Percentiles rank a stretch among this genome's conserved stretches.
These are phyloP conservation scores for Aureobasidium mangrovei DNA, from an alignment of 2,329 filamentous ascomycete genomes.

Conservation along the genomic window DNA sequence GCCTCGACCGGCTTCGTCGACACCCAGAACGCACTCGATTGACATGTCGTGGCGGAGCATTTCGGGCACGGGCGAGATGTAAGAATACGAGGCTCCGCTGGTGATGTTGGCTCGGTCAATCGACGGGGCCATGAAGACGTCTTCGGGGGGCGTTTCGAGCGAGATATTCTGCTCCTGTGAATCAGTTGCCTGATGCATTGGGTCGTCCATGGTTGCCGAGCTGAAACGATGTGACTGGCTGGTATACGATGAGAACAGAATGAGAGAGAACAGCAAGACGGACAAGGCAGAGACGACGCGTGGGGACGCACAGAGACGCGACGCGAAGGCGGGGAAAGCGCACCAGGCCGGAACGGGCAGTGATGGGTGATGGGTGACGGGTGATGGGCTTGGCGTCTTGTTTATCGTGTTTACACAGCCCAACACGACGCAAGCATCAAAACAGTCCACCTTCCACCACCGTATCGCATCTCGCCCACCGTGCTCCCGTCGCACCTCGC, in stretches of 20 bases:
- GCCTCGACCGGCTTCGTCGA: conserved; percentile 89
- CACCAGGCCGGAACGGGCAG: neutral
- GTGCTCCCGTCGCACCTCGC: no score
- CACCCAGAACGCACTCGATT: conserved; percentile 67
- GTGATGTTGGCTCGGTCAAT: conserved; percentile 33
- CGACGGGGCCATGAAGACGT: conserved; percentile 41
- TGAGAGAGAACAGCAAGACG: neutral
- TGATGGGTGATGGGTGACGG: neutral
- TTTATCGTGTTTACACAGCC: neutral
- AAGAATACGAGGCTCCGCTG: conserved; percentile 39
- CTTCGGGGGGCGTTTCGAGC: conserved; percentile 26
- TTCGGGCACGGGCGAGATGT: conserved; percentile 38
- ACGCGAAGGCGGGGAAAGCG: neutral
- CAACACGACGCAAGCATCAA: neutral
- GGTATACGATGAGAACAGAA: neutral
- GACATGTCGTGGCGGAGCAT: conserved; percentile 33
- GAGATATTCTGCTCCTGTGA: conserved; percentile 22
- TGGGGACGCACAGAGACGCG: neutral
- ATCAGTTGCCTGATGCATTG: conserved; percentile 23
- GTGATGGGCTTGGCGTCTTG: conserved; percentile 5
- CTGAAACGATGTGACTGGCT: neutral
- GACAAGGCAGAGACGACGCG: neutral
- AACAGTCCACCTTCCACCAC: no score
- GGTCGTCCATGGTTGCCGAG: conserved; percentile 23
- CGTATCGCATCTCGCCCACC: no score